Evolutionary conservation across 306 rosid genomes (phyloP).

Genomic region (Cicer arietinum): DNA sequence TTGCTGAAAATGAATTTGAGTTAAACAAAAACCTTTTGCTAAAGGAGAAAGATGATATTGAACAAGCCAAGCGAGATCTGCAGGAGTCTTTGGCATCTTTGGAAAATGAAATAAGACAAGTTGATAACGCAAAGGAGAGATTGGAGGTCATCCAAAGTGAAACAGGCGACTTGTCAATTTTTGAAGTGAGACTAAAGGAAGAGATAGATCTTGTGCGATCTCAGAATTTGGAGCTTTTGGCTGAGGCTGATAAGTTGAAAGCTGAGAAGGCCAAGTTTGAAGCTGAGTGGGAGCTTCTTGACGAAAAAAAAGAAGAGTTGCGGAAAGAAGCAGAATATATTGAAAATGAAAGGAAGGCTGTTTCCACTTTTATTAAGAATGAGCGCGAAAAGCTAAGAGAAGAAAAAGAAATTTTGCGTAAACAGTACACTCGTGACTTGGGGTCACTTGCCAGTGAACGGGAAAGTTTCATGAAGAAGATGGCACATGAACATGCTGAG

Average conservation of each 20-base stretch:
- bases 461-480: conserved; percentile 85
- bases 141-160: conserved; percentile 77
- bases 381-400: conserved; percentile 75
- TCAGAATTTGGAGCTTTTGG: conserved; percentile 75
- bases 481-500: conserved; percentile 81
- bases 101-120: conserved; percentile 63
- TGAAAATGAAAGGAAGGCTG: conserved; percentile 69
- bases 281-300: conserved; percentile 94
- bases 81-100: conserved; percentile 63
- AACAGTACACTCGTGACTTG: conserved; percentile 67
- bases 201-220: conserved; percentile 87
- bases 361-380: conserved; percentile 72
- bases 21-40: conserved; percentile 62
- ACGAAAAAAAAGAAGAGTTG: conserved; percentile 84
- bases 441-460: conserved; percentile 77
- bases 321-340: conserved; percentile 67
- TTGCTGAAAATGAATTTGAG: conserved; percentile 69
- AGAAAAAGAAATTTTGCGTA: conserved; percentile 70
- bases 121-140: conserved; percentile 67
- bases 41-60: conserved; percentile 70
- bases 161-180: conserved; percentile 74
- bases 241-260: conserved; percentile 74
- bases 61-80: conserved; percentile 67
- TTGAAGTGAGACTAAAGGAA: conserved; percentile 87
- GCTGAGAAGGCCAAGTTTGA: conserved; percentile 92